Percentiles rank a stretch among this genome's conserved stretches.
These are phyloP conservation scores for Quaeritorhiza haematococci DNA, from an alignment of 371 early-diverging fungal species.

Conservation along the genomic window DNA sequence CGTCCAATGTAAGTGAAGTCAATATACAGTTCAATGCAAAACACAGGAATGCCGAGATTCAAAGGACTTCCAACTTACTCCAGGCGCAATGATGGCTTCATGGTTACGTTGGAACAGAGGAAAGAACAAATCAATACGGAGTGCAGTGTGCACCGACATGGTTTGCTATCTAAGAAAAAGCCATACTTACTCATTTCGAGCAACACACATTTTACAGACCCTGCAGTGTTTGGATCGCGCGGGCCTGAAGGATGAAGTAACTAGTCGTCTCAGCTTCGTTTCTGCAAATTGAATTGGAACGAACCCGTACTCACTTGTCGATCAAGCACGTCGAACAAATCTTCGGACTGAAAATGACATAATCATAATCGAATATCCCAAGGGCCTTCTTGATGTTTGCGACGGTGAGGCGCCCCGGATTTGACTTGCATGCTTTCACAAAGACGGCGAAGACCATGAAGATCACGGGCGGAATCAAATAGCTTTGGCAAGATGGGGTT, in stretches of 20 bases:
- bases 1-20: too few species aligned
- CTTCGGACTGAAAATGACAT: conserved; percentile 31
- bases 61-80: conserved; percentile 18
- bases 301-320: conserved; percentile 27
- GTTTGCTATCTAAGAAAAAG: not conserved
- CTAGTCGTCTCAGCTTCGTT: too few species aligned
- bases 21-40: conserved; percentile 2
- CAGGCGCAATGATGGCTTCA: conserved; percentile 45
- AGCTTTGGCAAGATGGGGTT: conserved; percentile 8
- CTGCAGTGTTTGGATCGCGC: conserved; percentile 48
- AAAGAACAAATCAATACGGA: not conserved
- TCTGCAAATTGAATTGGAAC: not conserved
- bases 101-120: not conserved
- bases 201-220: conserved; percentile 39
- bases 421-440: conserved; percentile 21
- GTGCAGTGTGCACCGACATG: too few species aligned
- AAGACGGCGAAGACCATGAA: conserved; percentile 21
- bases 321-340: conserved; percentile 37
- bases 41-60: conserved; percentile 4
- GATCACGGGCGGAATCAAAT: conserved; percentile 17
- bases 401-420: conserved; percentile 32
- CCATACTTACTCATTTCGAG: conserved; percentile 30
- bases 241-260: conserved; percentile 23
- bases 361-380: conserved; percentile 32
- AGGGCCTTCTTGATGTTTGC: conserved; percentile 24